Conservation (phyloP, 345 rosid species). For the Garcia nutans region DNA sequence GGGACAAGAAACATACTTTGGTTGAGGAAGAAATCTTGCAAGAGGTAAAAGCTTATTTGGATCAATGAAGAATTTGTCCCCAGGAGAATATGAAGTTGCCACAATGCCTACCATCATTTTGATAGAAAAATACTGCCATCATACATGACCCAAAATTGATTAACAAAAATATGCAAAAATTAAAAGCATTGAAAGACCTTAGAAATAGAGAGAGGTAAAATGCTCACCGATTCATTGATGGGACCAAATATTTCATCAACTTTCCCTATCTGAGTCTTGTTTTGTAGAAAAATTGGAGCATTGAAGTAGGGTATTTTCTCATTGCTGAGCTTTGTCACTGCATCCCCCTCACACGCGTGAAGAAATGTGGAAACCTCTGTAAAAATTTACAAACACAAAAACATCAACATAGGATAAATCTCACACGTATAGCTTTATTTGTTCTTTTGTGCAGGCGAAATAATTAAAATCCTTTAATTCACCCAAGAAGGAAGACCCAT, state of each 20-base stretch:
- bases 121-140: conserved; percentile 63
- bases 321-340: conserved; percentile 76
- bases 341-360: conserved; percentile 97
- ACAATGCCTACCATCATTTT: conserved; percentile 96
- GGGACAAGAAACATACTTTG: conserved; percentile 55
- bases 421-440: background rate
- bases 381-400: background rate
- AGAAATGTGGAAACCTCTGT: conserved; percentile 76
- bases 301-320: conserved; percentile 86
- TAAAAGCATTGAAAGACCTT: background rate
- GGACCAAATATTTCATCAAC: conserved; percentile 97
- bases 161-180: background rate
- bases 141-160: background rate
- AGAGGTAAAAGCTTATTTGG: conserved; percentile 83
- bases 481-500: no score
- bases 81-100: conserved; percentile 66
- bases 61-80: conserved; percentile 87
- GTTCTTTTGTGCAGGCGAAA: background rate
- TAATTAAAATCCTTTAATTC: no score
- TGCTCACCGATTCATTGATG: conserved; percentile 84
- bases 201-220: background rate
- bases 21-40: conserved; percentile 81
- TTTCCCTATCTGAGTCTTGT: conserved; percentile 90
- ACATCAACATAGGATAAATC: background rate
- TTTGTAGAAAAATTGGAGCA: conserved; percentile 78